Conservation (phyloP, 1,139 yeast genomes). For the Diutina catenulata region DNA sequence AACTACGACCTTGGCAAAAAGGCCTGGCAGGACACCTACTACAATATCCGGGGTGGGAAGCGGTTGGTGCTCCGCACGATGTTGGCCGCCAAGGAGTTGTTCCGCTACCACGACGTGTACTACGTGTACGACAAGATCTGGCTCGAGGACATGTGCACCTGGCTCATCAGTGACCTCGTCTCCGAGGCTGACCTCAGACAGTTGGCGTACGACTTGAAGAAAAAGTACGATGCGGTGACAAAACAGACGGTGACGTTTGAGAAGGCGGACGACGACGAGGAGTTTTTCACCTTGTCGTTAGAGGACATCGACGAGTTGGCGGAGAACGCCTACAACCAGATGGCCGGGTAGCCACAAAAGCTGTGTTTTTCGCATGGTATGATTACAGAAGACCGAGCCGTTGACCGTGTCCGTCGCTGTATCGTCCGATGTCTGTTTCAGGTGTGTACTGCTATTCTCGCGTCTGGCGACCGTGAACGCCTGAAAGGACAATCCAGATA, state of each 20-base stretch:
- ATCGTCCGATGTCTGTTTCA: too few species aligned
- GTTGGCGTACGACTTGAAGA: slow-evolving; percentile 55
- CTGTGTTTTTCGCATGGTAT: too few species aligned
- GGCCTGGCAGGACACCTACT: slow-evolving; percentile 71
- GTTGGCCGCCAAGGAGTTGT: slow-evolving; percentile 55
- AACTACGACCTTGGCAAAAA: slow-evolving; percentile 45
- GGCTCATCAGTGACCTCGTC: slow-evolving; percentile 56
- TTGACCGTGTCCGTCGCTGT: too few species aligned
- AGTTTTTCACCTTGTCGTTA: slow-evolving; percentile 30
- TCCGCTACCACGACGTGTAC: slow-evolving; percentile 77
- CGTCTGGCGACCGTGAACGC: too few species aligned
- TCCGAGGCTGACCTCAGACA: slow-evolving; percentile 39
- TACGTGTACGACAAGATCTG: slow-evolving; percentile 75
- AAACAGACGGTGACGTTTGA: slow-evolving; percentile 28
- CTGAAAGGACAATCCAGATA: too few species aligned
- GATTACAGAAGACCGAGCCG: too few species aligned
- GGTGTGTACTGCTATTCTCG: too few species aligned
- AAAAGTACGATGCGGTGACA: slow-evolving; percentile 14
- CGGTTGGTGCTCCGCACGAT: slow-evolving; percentile 48
- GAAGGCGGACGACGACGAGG: slow-evolving; percentile 20
- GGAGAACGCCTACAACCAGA: slow-evolving; percentile 29
- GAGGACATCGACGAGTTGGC: slow-evolving; percentile 46
- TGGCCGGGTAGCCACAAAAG: too few species aligned
- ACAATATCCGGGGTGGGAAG: slow-evolving; percentile 56
- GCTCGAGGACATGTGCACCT: slow-evolving; percentile 69